Base-by-base conservation (phyloP, 306 rosid species). In the Malus asiatica region DNA sequence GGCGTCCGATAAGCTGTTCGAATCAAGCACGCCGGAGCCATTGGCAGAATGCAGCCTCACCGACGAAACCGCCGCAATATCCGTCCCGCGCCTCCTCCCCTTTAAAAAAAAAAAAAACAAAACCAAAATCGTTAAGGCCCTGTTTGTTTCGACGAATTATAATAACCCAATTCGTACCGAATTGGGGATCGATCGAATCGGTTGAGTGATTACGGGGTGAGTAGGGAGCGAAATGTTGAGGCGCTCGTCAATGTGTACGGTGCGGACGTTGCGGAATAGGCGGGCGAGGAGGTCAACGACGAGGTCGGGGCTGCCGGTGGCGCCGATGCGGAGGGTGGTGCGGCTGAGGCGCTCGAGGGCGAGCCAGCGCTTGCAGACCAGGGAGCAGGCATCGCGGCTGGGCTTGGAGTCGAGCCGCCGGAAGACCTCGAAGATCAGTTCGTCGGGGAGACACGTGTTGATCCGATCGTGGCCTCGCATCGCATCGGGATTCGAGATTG, bases 361-460 rank as follows among this genome's bases (percentile, higher is more conserved):
- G 76, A 86, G 93, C 99, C 99, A 95, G 1, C 97, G 97, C 78
- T 64, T 70, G 87, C 98, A 95, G 78, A 93, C 97, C 71, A 95
- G 93, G 11, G 99, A 95, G 78, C 92, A 88, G 15, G 99, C 82
- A 72, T 90, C 97, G 81, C 87, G 92, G 84, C 84, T 82, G 19
- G 85, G 79, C 81, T 92, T 92, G 18, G 96, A 90, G 18, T 86
- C 88, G 5, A 87, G 81, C 0, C 81, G 84, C 22, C 90, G 87
- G 85, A 95, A 81, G 76, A 95, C 86, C 89, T 92, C 99, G 32
- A 86, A 71, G 81, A 95, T 80, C 60, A 95, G 52, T 84, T 95
- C 98, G 74, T 95, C 98, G 20, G 97, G 97, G 5, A 95, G 87
- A 38, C 58, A 69, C 6, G 89, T 77, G 82, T 95, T 95, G 86